These are phyloP conservation scores for Rhypophila decipiens DNA, from an alignment of 495 filamentous ascomycete species.

Conservation along the genomic window DNA sequence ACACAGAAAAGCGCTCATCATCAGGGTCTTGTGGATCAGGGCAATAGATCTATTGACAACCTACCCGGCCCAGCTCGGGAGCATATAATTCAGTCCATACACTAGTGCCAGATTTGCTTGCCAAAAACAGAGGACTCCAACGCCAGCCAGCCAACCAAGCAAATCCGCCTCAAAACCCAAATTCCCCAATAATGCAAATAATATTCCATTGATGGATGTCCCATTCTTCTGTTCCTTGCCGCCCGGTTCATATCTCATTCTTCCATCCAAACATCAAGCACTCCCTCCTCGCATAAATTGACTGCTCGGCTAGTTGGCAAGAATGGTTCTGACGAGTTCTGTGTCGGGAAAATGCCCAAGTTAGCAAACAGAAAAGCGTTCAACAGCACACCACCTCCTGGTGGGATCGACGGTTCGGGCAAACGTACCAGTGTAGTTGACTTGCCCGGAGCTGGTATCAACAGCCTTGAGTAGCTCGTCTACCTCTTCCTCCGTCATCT, in stretches of 20 bases:
- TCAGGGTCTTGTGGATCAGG: too few relatives aligned
- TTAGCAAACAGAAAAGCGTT: too few relatives aligned
- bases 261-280: not conserved
- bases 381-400: slow-evolving; percentile 1
- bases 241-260: not conserved
- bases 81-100: too few relatives aligned
- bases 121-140: slow-evolving; percentile 29
- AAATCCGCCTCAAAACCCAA: slow-evolving; percentile 1
- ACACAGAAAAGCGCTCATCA: too few relatives aligned
- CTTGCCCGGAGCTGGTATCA: slow-evolving; percentile 86
- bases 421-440: slow-evolving; percentile 84
- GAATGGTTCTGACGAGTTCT: slow-evolving; percentile 92
- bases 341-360: not conserved
- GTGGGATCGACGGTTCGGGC: not conserved
- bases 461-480: slow-evolving; percentile 97
- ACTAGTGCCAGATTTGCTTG: slow-evolving; percentile 13
- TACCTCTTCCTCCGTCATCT: slow-evolving; percentile 97
- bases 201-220: slow-evolving; percentile 8
- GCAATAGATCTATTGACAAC: too few relatives aligned
- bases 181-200: slow-evolving; percentile 18
- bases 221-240: not conserved
- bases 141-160: slow-evolving; percentile 17
- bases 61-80: too few relatives aligned
- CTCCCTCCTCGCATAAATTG: not conserved
- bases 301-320: slow-evolving; percentile 83